Percentiles rank a stretch among this genome's conserved stretches.
These are phyloP conservation scores for Penicillium crustosum DNA, from an alignment of 2,329 filamentous ascomycete species.

Conservation along the genomic window DNA sequence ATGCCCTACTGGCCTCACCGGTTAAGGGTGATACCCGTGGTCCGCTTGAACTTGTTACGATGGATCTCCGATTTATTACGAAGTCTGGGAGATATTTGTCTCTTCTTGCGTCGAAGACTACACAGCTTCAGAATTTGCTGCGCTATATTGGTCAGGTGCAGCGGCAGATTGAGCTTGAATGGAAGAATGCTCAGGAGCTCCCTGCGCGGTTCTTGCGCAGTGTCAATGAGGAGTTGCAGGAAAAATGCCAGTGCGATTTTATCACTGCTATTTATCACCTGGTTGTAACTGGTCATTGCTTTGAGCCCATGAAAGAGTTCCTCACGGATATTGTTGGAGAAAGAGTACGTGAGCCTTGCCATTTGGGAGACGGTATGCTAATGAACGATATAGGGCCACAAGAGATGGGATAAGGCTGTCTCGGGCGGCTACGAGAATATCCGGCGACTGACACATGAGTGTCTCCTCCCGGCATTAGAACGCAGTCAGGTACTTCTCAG, in stretches of 20 bases:
- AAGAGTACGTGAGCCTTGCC: constrained; percentile 55
- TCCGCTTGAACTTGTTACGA: constrained; percentile 63
- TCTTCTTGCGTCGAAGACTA: constrained; percentile 80
- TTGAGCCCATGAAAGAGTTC: constrained; percentile 77
- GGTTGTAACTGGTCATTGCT: constrained; percentile 78
- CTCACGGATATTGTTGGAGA: constrained; percentile 79
- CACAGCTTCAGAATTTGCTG: constrained; percentile 80
- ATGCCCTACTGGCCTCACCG: constrained; percentile 63
- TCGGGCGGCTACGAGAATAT: constrained; percentile 74
- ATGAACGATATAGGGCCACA: constrained; percentile 65
- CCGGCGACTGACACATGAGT: constrained; percentile 76
- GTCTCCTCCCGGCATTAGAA: constrained; percentile 84
- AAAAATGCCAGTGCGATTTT: constrained; percentile 64
- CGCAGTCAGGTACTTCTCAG: constrained; percentile 78
- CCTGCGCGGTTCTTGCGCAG: constrained; percentile 74
- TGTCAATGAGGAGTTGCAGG: constrained; percentile 71
- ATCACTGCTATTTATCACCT: constrained; percentile 79
- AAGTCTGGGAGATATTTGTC: constrained; percentile 75
- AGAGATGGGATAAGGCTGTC: constrained; percentile 91
- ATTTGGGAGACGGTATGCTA: constrained; percentile 3
- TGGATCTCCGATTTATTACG: constrained; percentile 81
- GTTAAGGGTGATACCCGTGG: constrained; percentile 39
- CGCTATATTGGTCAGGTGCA: constrained; percentile 82
- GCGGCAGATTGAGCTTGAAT: constrained; percentile 75
- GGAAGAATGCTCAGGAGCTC: constrained; percentile 77